Evolutionary conservation across 306 rosid species (phyloP).

Genomic region (Begonia masoniana): DNA sequence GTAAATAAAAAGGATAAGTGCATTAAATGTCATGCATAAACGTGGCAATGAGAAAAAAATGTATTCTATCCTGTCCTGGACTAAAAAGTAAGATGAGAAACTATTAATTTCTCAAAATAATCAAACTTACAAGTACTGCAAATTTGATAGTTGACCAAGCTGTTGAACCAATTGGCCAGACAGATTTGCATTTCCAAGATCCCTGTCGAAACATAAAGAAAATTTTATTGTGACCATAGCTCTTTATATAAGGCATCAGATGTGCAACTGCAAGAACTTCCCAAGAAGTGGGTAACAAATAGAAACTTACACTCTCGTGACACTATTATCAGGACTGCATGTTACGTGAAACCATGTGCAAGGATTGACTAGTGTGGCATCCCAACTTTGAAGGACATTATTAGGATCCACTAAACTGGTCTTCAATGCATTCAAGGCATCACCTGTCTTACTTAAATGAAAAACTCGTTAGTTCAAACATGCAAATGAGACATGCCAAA

Average conservation of each 20-base stretch:
- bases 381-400: conserved; percentile 88
- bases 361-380: conserved; percentile 84
- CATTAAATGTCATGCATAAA: no score
- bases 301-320: conserved; percentile 87
- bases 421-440: conserved; percentile 80
- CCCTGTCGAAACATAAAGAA: conserved; percentile 31
- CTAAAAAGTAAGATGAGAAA: no score
- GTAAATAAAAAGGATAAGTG: no score
- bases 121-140: conserved; percentile 81
- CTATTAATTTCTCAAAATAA: not conserved
- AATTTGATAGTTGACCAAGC: conserved; percentile 58
- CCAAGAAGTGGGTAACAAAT: conserved; percentile 1
- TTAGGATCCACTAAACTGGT: conserved; percentile 68
- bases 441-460: conserved; percentile 37
- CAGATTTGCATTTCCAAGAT: conserved; percentile 92
- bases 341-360: conserved; percentile 96
- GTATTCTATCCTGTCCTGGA: no score
- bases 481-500: not conserved
- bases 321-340: conserved; percentile 64
- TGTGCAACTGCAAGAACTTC: not conserved
- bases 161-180: conserved; percentile 60
- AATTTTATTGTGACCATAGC: conserved; percentile 1
- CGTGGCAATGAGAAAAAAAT: no score
- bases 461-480: not conserved
- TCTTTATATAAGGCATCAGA: not conserved